Evolutionary conservation across 768 basidiomycete species (phyloP), one percentile per base, ranked within the genome.

Genomic region (Tulasnella sp.): DNA sequence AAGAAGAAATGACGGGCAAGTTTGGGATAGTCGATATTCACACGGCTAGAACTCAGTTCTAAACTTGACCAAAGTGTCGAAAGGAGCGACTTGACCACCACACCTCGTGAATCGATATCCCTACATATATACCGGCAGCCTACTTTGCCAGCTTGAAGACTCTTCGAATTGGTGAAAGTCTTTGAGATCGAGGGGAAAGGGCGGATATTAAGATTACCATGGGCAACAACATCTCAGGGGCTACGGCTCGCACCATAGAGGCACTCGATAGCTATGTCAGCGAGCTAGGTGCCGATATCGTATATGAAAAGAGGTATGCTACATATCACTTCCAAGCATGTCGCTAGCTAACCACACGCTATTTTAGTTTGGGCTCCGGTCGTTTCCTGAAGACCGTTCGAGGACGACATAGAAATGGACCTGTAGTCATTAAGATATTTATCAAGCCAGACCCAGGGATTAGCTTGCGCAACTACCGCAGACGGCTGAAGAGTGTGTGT

Each of bases 261-360:
- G 87, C 90, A 12, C 73, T 94, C 59, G 92, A 96, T 69, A 90
- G 87, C 2, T 93, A 88, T 66, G 83, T 99, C 12, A 76, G 83
- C 2, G 94, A 99, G 66, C 76, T 98, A 21, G 85, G 86, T 9
- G 76, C 77, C 2, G 92, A 96, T 66, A 75, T 96, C 17, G 75
- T 86, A 2, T 97, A 96, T 65, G 94, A 98, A 66, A 85, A 87
- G 74, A 89, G 85, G 94, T 91, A 50, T 50, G 76, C 29, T 50
- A 64, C 5, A 25, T 0, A 2, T n/a, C 15, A 17, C 15, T 35
- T 32, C 17, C 12, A 15, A 25, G 4, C 7, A 25, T n/a, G 2
- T 21, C 34, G 23, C 23, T n/a, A 8, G 31, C 14, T 36, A 17
- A 6, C 32, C 14, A 11, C 4, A 32, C 27, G 2, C 11, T 41